Conservation (phyloP, 805 yeast genomes). For the Wickerhamomyces strasburgensis region DNA sequence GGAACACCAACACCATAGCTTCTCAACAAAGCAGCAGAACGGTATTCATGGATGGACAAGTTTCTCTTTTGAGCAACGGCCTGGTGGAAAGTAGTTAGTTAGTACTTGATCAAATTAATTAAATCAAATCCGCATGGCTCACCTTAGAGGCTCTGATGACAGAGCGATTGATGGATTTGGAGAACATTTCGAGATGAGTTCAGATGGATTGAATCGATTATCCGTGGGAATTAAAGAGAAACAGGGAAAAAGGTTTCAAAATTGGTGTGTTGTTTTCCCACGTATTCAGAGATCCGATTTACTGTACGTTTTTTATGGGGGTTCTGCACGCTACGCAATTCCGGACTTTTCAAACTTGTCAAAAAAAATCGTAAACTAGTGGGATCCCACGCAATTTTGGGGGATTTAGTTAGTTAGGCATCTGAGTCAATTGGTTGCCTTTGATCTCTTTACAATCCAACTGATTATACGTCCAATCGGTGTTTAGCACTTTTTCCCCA, state of each 20-base stretch:
- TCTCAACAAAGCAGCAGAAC: slow-evolving; percentile 84
- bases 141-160: slow-evolving; percentile 17
- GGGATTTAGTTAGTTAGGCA: no score
- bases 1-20: slow-evolving; percentile 87
- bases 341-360: no score
- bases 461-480: no score
- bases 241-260: neutral
- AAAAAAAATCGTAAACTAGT: no score
- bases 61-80: slow-evolving; percentile 45
- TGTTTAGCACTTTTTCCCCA: no score
- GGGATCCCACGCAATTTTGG: no score
- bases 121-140: slow-evolving; percentile 2
- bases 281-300: no score
- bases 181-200: slow-evolving; percentile 10
- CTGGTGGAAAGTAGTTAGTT: slow-evolving; percentile 6
- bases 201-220: neutral
- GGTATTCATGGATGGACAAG: slow-evolving; percentile 91
- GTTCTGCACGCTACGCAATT: no score
- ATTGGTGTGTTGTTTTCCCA: no score
- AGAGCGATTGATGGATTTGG: slow-evolving; percentile 16
- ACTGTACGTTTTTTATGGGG: no score
- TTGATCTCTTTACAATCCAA: no score
- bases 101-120: neutral
- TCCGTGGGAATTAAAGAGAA: neutral
- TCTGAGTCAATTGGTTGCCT: no score